Conservation (phyloP, 345 rosid species). For the Noccaea bulbosa region DNA sequence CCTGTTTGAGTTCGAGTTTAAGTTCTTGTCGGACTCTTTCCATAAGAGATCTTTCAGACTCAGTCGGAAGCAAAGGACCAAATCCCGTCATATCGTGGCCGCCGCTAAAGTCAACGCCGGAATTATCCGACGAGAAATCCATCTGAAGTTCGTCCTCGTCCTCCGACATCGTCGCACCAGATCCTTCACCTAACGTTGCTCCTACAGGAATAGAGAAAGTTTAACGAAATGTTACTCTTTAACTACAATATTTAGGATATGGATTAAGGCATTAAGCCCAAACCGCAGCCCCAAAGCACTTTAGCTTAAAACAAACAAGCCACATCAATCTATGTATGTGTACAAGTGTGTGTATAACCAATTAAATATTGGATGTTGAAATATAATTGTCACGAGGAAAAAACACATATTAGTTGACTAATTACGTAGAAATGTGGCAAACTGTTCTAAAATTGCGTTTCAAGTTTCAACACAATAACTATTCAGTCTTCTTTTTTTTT, state of each 20-base stretch:
- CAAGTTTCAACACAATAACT: not conserved
- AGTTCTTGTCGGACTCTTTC: constrained; percentile 98
- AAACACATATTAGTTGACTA: not conserved
- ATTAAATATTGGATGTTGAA: not conserved
- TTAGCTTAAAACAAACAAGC: not conserved
- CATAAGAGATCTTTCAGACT: constrained; percentile 98
- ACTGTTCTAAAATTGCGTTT: not conserved
- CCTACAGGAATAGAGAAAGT: constrained; percentile 47
- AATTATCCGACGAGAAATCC: constrained; percentile 80
- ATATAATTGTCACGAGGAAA: not conserved
- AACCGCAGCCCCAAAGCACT: not conserved
- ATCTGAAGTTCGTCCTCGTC: constrained; percentile 90
- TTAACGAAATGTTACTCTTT: constrained; percentile 4
- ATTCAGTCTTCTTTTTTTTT: not conserved
- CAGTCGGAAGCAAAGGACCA: constrained; percentile 93
- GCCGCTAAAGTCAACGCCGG: constrained; percentile 49
- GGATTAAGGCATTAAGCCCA: not conserved
- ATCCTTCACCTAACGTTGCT: constrained; percentile 78
- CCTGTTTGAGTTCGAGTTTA: constrained; percentile 95
- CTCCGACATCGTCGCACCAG: constrained; percentile 95
- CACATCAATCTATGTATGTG: not conserved
- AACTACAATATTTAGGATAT: not conserved
- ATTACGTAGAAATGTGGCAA: constrained; percentile 14
- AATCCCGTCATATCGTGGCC: constrained; percentile 80
- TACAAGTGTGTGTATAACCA: not conserved